Evolutionary conservation across 345 rosid species (phyloP).

Genomic region (Raphanus sativus): DNA sequence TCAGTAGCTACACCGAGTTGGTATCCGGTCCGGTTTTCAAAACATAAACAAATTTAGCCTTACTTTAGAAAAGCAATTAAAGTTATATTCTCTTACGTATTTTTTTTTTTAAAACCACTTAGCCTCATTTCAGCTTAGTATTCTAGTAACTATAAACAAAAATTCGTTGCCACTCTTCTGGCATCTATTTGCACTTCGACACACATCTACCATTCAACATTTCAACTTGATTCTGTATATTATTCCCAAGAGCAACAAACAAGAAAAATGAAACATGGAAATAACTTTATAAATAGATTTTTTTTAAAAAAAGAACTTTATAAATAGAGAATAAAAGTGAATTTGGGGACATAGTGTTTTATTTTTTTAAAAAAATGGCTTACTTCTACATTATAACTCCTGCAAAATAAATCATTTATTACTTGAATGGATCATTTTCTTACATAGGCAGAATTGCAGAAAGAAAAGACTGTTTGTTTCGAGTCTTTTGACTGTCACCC

Average conservation of each 20-base stretch:
- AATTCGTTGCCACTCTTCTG: neutral
- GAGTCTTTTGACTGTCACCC: neutral
- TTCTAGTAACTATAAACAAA: neutral
- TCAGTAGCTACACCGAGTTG: no score
- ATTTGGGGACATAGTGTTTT: conserved; percentile 7
- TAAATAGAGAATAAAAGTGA: conserved; percentile 12
- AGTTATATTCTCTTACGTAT: neutral
- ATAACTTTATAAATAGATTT: neutral
- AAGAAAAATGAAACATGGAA: neutral
- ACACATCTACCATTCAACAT: neutral
- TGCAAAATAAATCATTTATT: neutral
- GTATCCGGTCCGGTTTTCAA: no score
- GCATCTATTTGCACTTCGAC: neutral
- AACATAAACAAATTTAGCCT: neutral
- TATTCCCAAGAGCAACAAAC: neutral
- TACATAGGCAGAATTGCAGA: neutral
- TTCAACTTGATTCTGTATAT: neutral
- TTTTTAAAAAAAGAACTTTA: neutral
- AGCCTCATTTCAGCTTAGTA: neutral
- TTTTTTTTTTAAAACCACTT: neutral
- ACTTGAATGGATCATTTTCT: neutral
- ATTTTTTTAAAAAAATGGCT: no score
- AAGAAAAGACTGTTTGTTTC: neutral
- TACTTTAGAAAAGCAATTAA: neutral
- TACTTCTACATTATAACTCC: neutral